A percentile compares a stretch with the other conserved stretches of the same genome.
Evolutionary conservation across 805 yeast genomes (phyloP).

Genomic region (Myxozyma neglecta): DNA sequence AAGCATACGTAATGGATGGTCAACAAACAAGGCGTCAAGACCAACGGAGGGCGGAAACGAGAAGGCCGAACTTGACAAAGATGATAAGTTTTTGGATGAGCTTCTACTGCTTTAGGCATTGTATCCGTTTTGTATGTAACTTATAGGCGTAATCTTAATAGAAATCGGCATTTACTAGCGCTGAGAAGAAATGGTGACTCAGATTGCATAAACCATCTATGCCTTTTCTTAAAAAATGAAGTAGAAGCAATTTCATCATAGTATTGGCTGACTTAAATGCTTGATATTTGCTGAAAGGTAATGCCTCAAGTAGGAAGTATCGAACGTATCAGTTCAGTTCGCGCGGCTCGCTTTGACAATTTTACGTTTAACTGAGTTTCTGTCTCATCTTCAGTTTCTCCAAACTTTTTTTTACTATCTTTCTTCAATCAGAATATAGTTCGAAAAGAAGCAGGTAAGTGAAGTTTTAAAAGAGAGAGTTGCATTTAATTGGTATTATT

Average conservation of each 20-base stretch:
- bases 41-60: too few relatives aligned
- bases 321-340: background rate
- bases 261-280: too few relatives aligned
- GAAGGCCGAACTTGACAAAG: background rate
- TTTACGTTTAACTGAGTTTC: background rate
- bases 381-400: background rate
- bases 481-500: too few relatives aligned
- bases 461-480: background rate
- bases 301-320: background rate
- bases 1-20: background rate
- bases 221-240: too few relatives aligned
- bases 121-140: background rate
- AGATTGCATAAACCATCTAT: too few relatives aligned
- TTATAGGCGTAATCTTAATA: too few relatives aligned
- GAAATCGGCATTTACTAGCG: too few relatives aligned
- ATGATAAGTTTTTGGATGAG: slow-evolving; percentile 26
- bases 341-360: background rate
- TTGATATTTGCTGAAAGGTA: too few relatives aligned
- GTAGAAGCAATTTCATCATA: too few relatives aligned
- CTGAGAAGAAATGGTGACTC: too few relatives aligned
- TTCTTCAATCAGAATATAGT: background rate
- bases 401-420: background rate
- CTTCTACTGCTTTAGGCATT: slow-evolving; percentile 1
- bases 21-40: background rate
- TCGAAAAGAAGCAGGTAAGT: background rate